These are phyloP conservation scores for Cladosporium sp. DNA, from an alignment of 2,329 filamentous ascomycete genomes.

Conservation along the genomic window DNA sequence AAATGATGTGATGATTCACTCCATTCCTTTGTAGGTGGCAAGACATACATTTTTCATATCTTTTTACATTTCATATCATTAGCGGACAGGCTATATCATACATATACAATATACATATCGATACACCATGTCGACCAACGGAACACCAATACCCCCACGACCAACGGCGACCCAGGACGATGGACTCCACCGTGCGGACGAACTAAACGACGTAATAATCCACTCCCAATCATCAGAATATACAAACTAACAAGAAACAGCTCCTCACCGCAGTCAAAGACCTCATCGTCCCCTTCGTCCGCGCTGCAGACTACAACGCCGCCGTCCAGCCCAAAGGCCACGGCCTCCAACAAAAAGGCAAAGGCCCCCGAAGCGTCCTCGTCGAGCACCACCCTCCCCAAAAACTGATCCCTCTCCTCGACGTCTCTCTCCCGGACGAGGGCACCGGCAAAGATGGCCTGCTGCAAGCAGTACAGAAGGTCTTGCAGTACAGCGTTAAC, in stretches of 20 bases:
- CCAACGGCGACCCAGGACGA: constrained; percentile 20
- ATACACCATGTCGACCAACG: constrained; percentile 29
- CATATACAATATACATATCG: neutral
- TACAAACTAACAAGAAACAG: constrained; percentile 43
- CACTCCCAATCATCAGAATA: neutral
- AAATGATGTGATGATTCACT: neutral
- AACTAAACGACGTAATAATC: constrained; percentile 37
- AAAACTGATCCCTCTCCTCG: constrained; percentile 43
- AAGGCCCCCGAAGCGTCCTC: constrained; percentile 50
- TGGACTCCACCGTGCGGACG: constrained; percentile 34
- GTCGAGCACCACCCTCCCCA: constrained; percentile 48
- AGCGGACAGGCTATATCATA: neutral
- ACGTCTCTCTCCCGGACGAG: constrained; percentile 39
- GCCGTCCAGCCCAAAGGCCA: constrained; percentile 56
- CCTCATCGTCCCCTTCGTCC: constrained; percentile 70
- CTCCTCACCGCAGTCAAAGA: constrained; percentile 67
- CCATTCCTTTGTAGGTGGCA: neutral
- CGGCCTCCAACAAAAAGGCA: constrained; percentile 62
- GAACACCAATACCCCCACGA: constrained; percentile 23
- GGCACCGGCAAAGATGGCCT: constrained; percentile 46
- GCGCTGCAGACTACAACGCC: constrained; percentile 65
- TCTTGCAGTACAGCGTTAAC: constrained; percentile 87
- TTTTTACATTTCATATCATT: neutral
- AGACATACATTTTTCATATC: neutral
- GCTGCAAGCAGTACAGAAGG: constrained; percentile 58